phyloP scores from a whole-genome alignment of 257 asterid genomes.

The Rehmannia glutinosa region DNA sequence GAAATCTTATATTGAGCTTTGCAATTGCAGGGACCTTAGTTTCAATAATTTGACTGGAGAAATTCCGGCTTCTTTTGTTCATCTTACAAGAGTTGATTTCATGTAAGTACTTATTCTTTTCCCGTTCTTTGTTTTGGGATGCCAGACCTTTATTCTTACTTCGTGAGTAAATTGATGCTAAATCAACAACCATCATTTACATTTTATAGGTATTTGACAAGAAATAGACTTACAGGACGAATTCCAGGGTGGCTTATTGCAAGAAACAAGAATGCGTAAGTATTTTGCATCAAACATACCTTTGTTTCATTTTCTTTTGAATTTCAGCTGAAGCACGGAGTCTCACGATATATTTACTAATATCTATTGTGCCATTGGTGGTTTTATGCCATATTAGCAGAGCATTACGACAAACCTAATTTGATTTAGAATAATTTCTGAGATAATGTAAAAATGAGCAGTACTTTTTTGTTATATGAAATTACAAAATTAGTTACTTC shows the following conservation, averaged over 20 bases:
- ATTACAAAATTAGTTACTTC: not conserved
- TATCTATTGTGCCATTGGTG: not conserved
- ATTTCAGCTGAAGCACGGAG: not conserved
- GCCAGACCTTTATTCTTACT: not conserved
- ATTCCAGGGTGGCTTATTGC: constrained; percentile 59
- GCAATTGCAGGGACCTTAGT: constrained; percentile 71
- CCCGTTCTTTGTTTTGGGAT: constrained; percentile 6
- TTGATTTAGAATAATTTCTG: no score
- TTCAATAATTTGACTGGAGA: constrained; percentile 71
- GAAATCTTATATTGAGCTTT: not conserved
- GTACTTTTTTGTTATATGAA: not conserved
- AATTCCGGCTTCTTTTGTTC: constrained; percentile 50
- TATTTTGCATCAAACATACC: constrained; percentile 7
- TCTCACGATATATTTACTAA: no score
- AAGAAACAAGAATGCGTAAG: constrained; percentile 76
- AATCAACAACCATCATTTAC: not conserved
- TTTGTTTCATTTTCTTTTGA: not conserved
- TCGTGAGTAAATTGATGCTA: not conserved
- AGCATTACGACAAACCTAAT: no score
- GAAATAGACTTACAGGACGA: constrained; percentile 66
- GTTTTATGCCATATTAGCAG: not conserved
- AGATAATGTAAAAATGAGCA: not conserved
- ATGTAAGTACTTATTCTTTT: constrained; percentile 49
- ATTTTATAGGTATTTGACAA: constrained; percentile 59
- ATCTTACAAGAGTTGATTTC: constrained; percentile 54